Evolutionary conservation across 768 basidiomycete genomes (phyloP), one percentile per base, ranked within the genome.

Genomic region (Lentinula lateritia): DNA sequence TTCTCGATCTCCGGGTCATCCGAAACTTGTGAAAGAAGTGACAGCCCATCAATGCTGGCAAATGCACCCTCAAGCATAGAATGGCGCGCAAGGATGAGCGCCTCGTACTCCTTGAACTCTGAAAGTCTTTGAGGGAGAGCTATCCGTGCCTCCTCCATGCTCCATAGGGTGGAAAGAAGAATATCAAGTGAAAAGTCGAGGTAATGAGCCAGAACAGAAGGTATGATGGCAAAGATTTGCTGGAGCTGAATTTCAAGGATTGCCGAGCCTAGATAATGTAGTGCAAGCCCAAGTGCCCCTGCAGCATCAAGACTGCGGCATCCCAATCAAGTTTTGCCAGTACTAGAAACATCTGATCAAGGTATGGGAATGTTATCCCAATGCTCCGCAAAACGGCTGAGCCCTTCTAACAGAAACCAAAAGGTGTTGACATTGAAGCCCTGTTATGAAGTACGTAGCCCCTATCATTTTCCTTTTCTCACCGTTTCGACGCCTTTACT

Each of bases 221-320:
- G 78, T 12, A 76, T 69, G 6, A 82, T 65, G 1, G 76, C 77
- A 64, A 82, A 83, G 7, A 81, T 79, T 52, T 80, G 75, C 58
- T 76, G 72, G 1, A 82, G 68, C 28, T 66, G 71, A 28, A 73
- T 65, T 35, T 81, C 74, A 1, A 54, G 68, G 73, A 81, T 79
- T 0, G 77, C 67, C 0, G 80, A 82, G n/a, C 64, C 67, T 5
- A 82, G 67, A 41, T 72, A 79, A 56, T 82, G 78, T 0, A 81
- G 71, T 0, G 71, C 58, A 0, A 81, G 73, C 1, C 79, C 77
- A 1, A 82, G 69, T 0, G 71, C 79, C 2, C 80, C 77, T 28
- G 70, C 70, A 28, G 74, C 78, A 72, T 77, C 71, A 2, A 80
- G 68, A 0, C 77, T 80, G 0, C 70, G 66, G 0, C 63, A 9